Conservation (phyloP, 805 yeast genomes). For the Scheffersomyces coipomensis region DNA sequence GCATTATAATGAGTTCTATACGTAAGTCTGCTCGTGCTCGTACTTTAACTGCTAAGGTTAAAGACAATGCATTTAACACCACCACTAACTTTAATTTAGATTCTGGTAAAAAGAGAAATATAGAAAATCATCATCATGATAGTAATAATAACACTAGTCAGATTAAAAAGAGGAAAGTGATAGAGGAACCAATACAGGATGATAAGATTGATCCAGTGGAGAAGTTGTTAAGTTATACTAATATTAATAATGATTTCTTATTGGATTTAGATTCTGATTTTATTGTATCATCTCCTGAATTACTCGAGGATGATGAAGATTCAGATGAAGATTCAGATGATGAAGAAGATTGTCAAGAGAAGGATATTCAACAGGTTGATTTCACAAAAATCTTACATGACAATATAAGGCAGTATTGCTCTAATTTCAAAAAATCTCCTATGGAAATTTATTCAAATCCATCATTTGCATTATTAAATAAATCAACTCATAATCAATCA, state of each 20-base stretch:
- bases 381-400: conserved; percentile 39
- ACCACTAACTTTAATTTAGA: neutral
- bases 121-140: neutral
- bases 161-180: conserved; percentile 7
- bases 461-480: conserved; percentile 30
- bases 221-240: conserved; percentile 35
- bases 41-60: conserved; percentile 19
- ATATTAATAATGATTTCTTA: conserved; percentile 28
- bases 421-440: conserved; percentile 22
- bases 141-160: neutral
- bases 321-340: conserved; percentile 3
- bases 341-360: conserved; percentile 1
- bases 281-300: neutral
- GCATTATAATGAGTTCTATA: conserved; percentile 10
- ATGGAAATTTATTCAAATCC: conserved; percentile 28
- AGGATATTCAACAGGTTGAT: conserved; percentile 21
- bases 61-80: conserved; percentile 7
- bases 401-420: conserved; percentile 32
- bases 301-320: conserved; percentile 4
- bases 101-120: conserved; percentile 3
- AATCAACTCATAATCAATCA: conserved; percentile 6
- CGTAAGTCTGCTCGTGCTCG: conserved; percentile 34
- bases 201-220: conserved; percentile 44
- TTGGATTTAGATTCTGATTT: conserved; percentile 14
- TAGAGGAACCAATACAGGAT: conserved; percentile 4